Evolutionary conservation across 148 eudicot species (phyloP).

Genomic region (Talinum fruticosum): DNA sequence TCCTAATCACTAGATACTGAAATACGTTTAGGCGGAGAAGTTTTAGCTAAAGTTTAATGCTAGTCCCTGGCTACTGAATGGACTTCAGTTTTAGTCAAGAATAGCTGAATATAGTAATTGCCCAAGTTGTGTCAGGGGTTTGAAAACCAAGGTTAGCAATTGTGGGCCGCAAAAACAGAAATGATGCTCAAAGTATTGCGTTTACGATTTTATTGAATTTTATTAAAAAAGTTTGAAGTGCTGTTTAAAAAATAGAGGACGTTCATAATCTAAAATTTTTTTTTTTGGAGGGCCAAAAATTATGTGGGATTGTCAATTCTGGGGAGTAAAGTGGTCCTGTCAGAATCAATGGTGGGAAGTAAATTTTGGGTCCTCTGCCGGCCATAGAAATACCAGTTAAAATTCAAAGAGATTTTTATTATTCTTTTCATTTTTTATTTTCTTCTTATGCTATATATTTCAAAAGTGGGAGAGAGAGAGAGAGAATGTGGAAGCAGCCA

Average conservation of each 20-base stretch:
- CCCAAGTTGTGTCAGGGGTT: background rate
- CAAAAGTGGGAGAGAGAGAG: background rate
- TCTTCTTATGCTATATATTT: background rate
- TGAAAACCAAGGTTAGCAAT: background rate
- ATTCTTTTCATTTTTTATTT: background rate
- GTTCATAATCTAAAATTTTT: conserved; percentile 10
- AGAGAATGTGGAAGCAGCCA: conserved; percentile 14
- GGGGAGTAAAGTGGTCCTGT: conserved; percentile 26
- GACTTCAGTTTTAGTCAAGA: background rate
- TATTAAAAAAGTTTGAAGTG: background rate
- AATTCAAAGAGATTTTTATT: background rate
- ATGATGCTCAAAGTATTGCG: background rate
- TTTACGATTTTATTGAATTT: background rate
- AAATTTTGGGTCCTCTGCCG: conserved; percentile 8
- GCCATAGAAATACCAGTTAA: conserved; percentile 18
- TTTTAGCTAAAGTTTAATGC: background rate
- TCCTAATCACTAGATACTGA: background rate
- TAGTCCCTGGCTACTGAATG: background rate
- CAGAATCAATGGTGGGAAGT: conserved; percentile 24
- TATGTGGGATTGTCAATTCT: conserved; percentile 19
- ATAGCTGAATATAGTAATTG: background rate
- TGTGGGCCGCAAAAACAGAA: background rate
- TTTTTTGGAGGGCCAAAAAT: background rate
- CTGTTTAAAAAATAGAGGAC: conserved; percentile 8
- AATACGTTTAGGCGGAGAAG: background rate